These are phyloP conservation scores for Aspergillus sp. DNA, from an alignment of 2,329 filamentous ascomycete species.

Conservation along the genomic window DNA sequence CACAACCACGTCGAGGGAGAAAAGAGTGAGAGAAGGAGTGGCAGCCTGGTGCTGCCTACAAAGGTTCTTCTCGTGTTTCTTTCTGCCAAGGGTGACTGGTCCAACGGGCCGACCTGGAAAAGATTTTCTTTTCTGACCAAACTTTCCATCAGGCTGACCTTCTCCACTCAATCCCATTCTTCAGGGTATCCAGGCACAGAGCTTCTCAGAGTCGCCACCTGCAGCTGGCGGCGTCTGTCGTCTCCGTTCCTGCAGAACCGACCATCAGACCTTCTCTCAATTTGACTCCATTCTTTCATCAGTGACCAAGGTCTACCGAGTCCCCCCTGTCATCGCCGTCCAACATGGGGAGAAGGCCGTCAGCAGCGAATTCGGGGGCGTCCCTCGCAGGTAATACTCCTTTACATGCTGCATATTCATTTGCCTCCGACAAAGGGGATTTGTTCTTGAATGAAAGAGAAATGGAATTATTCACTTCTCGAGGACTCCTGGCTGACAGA, in stretches of 20 bases:
- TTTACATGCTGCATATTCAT: background rate
- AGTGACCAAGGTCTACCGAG: too few species aligned
- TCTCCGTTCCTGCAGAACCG: background rate
- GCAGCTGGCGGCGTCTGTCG: background rate
- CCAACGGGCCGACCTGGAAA: slow-evolving; percentile 1
- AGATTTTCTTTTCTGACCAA: slow-evolving; percentile 6
- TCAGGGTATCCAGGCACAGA: background rate
- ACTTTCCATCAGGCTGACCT: background rate
- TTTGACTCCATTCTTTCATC: background rate
- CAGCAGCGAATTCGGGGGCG: slow-evolving; percentile 5
- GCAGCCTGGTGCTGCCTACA: background rate
- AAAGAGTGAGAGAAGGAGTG: background rate
- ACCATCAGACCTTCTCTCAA: too few species aligned
- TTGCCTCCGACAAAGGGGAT: background rate
- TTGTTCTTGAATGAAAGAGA: background rate
- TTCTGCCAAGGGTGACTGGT: background rate
- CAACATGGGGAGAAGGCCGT: slow-evolving; percentile 12
- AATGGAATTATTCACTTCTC: background rate
- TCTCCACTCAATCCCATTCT: background rate
- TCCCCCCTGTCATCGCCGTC: background rate
- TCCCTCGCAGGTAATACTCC: slow-evolving; percentile 5
- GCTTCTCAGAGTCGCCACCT: background rate
- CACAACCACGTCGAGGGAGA: background rate
- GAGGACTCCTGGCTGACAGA: background rate
- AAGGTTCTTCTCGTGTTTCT: background rate